Conservation (phyloP, 495 filamentous ascomycete genomes). For the Penicillium ucsense region DNA sequence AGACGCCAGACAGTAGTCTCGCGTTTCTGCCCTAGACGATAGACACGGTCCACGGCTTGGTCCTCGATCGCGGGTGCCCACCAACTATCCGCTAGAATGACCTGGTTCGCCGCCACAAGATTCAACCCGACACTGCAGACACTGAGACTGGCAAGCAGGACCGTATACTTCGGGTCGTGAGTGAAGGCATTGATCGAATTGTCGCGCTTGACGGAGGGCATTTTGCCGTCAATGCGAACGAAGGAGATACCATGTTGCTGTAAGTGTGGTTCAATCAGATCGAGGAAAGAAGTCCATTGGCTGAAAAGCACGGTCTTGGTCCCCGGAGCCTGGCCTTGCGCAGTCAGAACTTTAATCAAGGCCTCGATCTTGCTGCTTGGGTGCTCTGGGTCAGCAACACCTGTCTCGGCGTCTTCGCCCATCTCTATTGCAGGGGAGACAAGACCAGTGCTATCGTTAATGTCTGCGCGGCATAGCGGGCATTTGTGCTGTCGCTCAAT, state of each 20-base stretch:
- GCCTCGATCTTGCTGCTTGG: conserved; percentile 80
- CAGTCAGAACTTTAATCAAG: conserved; percentile 67
- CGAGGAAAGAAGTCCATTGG: conserved; percentile 87
- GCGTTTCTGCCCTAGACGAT: conserved; percentile 74
- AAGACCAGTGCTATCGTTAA: conserved; percentile 46
- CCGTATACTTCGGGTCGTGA: conserved; percentile 54
- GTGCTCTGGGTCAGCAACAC: conserved; percentile 48
- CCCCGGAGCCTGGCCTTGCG: conserved; percentile 52
- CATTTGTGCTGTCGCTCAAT: conserved; percentile 76
- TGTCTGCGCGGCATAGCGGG: conserved; percentile 74
- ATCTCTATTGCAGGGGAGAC: conserved; percentile 54
- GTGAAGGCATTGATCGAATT: conserved; percentile 57
- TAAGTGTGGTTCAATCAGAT: conserved; percentile 67
- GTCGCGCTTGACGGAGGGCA: conserved; percentile 60
- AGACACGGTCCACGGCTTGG: conserved; percentile 85
- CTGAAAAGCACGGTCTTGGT: conserved; percentile 87
- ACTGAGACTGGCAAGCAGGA: conserved; percentile 74
- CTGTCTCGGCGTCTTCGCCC: conserved; percentile 38
- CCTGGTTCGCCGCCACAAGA: conserved; percentile 78
- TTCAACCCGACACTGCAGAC: conserved; percentile 88
- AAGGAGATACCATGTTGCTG: conserved; percentile 50
- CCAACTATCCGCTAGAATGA: conserved; percentile 78
- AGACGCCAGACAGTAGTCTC: conserved; percentile 72
- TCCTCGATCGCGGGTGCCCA: conserved; percentile 94
- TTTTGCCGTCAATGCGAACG: conserved; percentile 75